A percentile compares a stretch with the other conserved stretches of the same genome.
Evolutionary conservation across 176 grass and related monocot species (phyloP).

Genomic region (Chloris gayana): DNA sequence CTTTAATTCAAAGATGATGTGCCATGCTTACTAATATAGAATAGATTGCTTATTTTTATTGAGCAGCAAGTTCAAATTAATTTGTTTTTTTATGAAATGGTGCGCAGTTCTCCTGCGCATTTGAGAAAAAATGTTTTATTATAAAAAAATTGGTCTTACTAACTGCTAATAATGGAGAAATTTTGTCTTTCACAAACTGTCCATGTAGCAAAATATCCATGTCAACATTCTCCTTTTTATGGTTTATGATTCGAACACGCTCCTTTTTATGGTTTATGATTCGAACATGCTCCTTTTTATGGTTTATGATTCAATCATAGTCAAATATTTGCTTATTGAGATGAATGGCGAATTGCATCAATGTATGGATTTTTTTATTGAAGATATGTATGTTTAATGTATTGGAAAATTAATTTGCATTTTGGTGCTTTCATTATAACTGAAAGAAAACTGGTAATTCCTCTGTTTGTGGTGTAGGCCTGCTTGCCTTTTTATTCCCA

Average conservation of each 20-base stretch:
- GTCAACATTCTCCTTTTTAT: no score
- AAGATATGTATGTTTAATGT: neutral
- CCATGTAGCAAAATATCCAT: neutral
- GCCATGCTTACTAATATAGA: no score
- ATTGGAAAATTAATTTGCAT: neutral
- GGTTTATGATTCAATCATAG: constrained; percentile 2
- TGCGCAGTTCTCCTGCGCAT: no score
- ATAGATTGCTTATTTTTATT: neutral
- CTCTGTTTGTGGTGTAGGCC: neutral
- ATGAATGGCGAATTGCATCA: neutral
- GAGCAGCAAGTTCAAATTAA: neutral
- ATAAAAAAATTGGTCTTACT: neutral
- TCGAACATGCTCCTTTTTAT: no score
- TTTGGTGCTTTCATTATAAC: neutral
- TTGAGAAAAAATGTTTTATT: no score
- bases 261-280: no score
- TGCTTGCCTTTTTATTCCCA: no score
- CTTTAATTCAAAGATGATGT: no score
- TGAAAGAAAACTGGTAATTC: neutral
- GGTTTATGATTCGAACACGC: no score
- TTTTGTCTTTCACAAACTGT: neutral
- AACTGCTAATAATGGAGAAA: neutral
- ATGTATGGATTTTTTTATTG: neutral
- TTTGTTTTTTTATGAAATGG: no score
- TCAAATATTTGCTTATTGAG: neutral